Conservation (phyloP, 2,329 filamentous ascomycete species). For the Daldinia sp. region DNA sequence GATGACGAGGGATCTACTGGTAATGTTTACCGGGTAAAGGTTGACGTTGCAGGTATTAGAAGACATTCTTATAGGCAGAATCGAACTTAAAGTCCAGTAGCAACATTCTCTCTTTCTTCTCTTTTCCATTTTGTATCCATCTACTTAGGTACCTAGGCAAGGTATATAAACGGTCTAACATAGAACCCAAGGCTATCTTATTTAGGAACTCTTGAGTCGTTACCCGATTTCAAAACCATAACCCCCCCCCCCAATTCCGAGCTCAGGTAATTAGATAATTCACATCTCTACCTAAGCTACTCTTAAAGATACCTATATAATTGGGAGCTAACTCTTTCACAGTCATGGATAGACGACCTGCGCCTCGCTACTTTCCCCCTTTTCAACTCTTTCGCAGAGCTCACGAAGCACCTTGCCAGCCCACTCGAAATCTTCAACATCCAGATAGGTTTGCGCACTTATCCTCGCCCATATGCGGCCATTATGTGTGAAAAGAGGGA, state of each 20-base stretch:
- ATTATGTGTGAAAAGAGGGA: constrained; percentile 72
- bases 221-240: too few species aligned
- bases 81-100: neutral
- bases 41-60: neutral
- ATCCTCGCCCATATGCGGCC: constrained; percentile 77
- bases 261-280: too few species aligned
- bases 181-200: too few species aligned
- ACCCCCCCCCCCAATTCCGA: too few species aligned
- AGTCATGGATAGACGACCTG: neutral
- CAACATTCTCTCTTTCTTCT: too few species aligned
- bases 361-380: constrained; percentile 44
- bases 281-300: too few species aligned
- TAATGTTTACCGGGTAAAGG: neutral
- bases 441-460: constrained; percentile 88
- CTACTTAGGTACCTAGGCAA: too few species aligned
- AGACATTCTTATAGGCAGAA: neutral
- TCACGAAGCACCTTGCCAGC: constrained; percentile 69
- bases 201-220: too few species aligned
- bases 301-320: neutral
- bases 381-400: constrained; percentile 57
- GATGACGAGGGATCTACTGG: neutral
- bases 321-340: too few species aligned
- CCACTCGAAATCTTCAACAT: constrained; percentile 81
- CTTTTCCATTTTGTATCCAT: too few species aligned
- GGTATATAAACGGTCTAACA: too few species aligned